These are phyloP conservation scores for Phyllosticta citrichinensis DNA, from an alignment of 2,329 filamentous ascomycete genomes.

Conservation along the genomic window DNA sequence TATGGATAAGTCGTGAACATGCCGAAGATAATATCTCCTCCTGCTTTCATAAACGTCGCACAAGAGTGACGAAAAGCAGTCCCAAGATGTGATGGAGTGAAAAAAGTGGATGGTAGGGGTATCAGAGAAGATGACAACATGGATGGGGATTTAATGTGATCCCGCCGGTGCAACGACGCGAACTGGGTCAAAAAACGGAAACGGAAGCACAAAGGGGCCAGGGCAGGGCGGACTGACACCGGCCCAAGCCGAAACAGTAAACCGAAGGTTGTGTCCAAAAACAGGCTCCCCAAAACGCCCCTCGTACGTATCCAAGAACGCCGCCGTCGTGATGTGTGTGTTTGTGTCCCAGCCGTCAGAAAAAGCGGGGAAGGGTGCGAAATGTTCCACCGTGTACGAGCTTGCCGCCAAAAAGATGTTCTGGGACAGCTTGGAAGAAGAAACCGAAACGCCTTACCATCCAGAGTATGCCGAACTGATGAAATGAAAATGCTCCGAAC, in stretches of 20 bases:
- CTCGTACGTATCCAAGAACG: neutral
- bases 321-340: conserved; percentile 7
- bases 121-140: conserved; percentile 1
- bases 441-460: neutral
- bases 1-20: no score
- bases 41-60: no score
- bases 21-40: no score
- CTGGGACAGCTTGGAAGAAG: neutral
- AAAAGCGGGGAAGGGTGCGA: conserved; percentile 1
- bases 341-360: conserved; percentile 2
- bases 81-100: no score
- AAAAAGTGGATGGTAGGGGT: conserved; percentile 6
- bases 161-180: no score
- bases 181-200: neutral
- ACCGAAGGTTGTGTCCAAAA: neutral
- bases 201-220: conserved; percentile 3
- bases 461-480: neutral
- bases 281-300: neutral
- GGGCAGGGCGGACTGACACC: neutral
- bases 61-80: no score
- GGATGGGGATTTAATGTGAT: no score
- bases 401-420: neutral
- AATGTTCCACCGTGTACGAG: neutral
- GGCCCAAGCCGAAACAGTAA: neutral
- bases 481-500: neutral